Conservation (phyloP, 106 monocot species). For the Dioscorea alata region DNA sequence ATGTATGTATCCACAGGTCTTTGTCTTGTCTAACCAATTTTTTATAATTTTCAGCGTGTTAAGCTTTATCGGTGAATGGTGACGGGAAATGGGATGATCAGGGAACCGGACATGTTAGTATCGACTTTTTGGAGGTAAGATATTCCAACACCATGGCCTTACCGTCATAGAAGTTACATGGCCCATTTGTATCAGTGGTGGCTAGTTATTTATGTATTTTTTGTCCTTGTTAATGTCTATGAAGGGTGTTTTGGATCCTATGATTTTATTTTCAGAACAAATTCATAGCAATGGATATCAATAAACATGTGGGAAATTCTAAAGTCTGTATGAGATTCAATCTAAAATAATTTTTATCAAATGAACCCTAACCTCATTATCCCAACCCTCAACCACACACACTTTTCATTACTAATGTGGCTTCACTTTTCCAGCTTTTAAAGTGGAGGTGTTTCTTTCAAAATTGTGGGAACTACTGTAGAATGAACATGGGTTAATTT, state of each 20-base stretch:
- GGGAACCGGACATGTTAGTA: slow-evolving; percentile 88
- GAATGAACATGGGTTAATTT: neutral
- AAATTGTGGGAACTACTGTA: neutral
- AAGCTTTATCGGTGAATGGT: slow-evolving; percentile 83
- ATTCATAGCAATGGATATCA: neutral
- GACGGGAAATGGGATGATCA: slow-evolving; percentile 96
- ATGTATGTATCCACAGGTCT: neutral
- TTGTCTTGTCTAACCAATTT: neutral
- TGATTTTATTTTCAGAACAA: neutral
- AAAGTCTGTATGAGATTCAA: no score
- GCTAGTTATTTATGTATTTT: neutral
- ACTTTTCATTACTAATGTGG: neutral
- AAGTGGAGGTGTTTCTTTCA: neutral
- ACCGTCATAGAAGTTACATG: neutral
- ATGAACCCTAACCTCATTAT: no score
- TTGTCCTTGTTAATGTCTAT: neutral
- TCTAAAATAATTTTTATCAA: no score
- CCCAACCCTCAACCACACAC: no score
- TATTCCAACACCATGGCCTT: neutral
- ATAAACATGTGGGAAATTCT: no score
- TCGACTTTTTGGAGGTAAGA: slow-evolving; percentile 86
- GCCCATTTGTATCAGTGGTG: neutral
- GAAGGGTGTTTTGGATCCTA: neutral
- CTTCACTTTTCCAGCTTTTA: neutral
- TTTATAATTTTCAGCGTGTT: slow-evolving; percentile 59